These are phyloP conservation scores for Claviceps maximensis DNA, from an alignment of 2,329 filamentous ascomycete genomes.

Conservation along the genomic window DNA sequence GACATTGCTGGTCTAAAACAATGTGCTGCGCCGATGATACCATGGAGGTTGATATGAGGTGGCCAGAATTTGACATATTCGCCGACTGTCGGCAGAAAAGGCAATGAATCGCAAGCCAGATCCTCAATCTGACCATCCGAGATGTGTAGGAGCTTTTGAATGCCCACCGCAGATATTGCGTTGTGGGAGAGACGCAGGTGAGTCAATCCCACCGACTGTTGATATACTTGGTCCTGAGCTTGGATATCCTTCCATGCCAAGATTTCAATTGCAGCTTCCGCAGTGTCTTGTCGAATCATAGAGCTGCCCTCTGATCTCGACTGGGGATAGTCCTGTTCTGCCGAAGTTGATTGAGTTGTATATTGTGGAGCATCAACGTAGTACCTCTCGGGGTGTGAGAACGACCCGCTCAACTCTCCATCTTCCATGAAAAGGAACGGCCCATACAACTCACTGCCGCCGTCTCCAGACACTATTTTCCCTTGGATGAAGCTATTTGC, in stretches of 20 bases:
- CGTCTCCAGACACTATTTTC: conserved; percentile 17
- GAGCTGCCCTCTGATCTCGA: conserved; percentile 2
- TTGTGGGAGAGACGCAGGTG: conserved; percentile 42
- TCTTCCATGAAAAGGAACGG: conserved; percentile 33
- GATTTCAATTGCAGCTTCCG: conserved; percentile 14
- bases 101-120: conserved; percentile 35
- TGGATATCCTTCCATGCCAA: conserved; percentile 8
- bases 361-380: conserved; percentile 33
- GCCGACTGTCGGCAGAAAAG: conserved; percentile 14
- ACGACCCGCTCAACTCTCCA: conserved; percentile 30
- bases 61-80: conserved; percentile 13
- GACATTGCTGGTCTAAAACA: conserved; percentile 39
- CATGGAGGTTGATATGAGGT: conserved; percentile 22
- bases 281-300: conserved; percentile 15
- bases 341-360: conserved; percentile 1
- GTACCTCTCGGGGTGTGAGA: conserved; percentile 33
- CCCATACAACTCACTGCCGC: conserved; percentile 24
- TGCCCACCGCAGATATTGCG: conserved; percentile 27
- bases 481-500: conserved; percentile 33
- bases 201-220: conserved; percentile 26
- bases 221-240: conserved; percentile 9
- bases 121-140: conserved; percentile 35
- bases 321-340: background rate
- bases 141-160: conserved; percentile 29
- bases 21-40: conserved; percentile 31